Evolutionary conservation across 805 yeast genomes (phyloP), one percentile per base, ranked within the genome.

Genomic region (Cyberlindnera xishuangbannaensis): DNA sequence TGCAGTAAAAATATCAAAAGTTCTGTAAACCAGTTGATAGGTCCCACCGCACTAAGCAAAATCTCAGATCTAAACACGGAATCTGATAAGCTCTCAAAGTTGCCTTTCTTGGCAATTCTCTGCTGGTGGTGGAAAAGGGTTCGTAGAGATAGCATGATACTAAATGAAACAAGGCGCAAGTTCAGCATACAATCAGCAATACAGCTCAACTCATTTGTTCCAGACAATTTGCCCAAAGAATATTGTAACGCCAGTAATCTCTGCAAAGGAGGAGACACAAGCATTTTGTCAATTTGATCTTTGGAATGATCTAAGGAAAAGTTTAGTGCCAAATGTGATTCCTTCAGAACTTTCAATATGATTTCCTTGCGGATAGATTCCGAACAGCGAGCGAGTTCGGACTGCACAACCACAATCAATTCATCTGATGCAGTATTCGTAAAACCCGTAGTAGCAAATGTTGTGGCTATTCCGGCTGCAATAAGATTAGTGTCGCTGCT

Each of bases 11-110:
- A 76, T 1, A 80, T 74, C 34, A 85, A 65, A 40, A 85, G 73
- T 52, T 87, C 96, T 20, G 85, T 71, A 44, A 84, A 71, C 96
- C 97, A 90, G 47, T 85, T 74, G 7, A 83, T 75, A 25, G 82
- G 73, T 0, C 97, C 97, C n/a, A 84, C 57, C 9, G 78, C 63
- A 13, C 76, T 67, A 45, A 78, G 62, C 4, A 82, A 66, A 40
- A 76, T 66, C 45, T 81, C 87, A 23, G 78, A 79, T 44, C 86
- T 64, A 8, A 69, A 62, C 15, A 71, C 63, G 2, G 77, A 67
- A 34, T 76, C 80, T 39, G 65, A 71, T 28, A 71, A 51, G 21
- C 50, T 44, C 30, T 50, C 72, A 41, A 48, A 49, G 38, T 41
- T 45, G 2, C 33, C 64, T 44, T 75, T 76, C 45, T 76, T 76